These are phyloP conservation scores for Margaritispora aquatica DNA, from an alignment of 495 filamentous ascomycete species.

Conservation along the genomic window DNA sequence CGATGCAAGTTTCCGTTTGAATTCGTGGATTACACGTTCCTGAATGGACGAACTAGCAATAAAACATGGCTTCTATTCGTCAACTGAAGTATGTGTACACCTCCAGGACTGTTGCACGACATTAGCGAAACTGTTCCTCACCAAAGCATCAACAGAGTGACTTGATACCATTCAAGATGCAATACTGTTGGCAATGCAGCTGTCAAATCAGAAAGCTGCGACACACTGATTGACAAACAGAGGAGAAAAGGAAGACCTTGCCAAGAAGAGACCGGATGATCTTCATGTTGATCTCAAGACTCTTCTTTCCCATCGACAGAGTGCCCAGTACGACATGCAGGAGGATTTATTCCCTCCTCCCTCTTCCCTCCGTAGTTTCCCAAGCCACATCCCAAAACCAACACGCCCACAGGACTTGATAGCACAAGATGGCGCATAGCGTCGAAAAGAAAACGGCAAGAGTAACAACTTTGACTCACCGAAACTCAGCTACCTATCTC, in stretches of 20 bases:
- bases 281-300: neutral
- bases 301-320: neutral
- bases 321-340: neutral
- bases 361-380: neutral
- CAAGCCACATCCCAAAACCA: neutral
- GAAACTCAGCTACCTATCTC: neutral
- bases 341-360: no score
- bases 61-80: no score
- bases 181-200: neutral
- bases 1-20: neutral
- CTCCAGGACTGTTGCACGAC: no score
- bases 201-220: neutral
- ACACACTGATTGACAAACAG: neutral
- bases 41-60: neutral
- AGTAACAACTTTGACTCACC: neutral
- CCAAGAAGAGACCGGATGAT: neutral
- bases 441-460: neutral
- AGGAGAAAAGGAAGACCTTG: neutral
- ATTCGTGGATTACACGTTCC: neutral
- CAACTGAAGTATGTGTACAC: no score
- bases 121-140: neutral
- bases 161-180: neutral
- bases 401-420: neutral
- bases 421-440: neutral
- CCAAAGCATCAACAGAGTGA: neutral